Base-by-base conservation (phyloP, 768 basidiomycete species). In the Podaxis sp. region DNA sequence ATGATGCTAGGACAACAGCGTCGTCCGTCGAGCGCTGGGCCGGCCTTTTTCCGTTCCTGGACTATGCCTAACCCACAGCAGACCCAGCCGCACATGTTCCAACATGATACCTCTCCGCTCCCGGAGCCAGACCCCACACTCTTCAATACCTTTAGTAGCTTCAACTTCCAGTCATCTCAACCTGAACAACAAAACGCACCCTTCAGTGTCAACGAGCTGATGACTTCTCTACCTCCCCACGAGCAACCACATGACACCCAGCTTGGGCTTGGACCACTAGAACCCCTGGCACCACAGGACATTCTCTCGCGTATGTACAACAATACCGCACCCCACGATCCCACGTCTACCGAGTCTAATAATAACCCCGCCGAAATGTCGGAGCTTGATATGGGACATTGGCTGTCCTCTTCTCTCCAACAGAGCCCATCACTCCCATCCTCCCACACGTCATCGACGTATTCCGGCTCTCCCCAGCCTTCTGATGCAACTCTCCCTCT, bases 121-220 rank as follows among this genome's bases (percentile, higher is more conserved):
- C 66, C 66, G 5, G 66, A 67, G 13, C 62, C 61, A 15, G 66
- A 67, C 33, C 59, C 64, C 15, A 59, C 62, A 27, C 55, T 67
- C 50, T 61, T 65, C 38, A 58, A 65, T 37, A 59, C 61, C 37
- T 57, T 61, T 50, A 61, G 33, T 3, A 64, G 19, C 49, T 57
- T 57, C 50, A 55, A 60, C 38, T 60, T 60, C 59, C 60, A 54
- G 25, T 12, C 49, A 9, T 61, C 43, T 41, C 49, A 58, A n/a
- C 22, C 54, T 22, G 55, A 61, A 38, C 60, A 53, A 24, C 64
- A 58, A 19, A 37, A 37, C n/a, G n/a, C 61, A 25, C 40, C 64
- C 53, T 57, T 57, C 29, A 62, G 49, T 33, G 56, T 61, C 46
- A 56, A 50, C 27, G 59, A 57, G 11, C 12, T 59, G 24, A 59